Evolutionary conservation across 2,329 filamentous ascomycete genomes (phyloP).

Genomic region (Fusarium cicatricum): DNA sequence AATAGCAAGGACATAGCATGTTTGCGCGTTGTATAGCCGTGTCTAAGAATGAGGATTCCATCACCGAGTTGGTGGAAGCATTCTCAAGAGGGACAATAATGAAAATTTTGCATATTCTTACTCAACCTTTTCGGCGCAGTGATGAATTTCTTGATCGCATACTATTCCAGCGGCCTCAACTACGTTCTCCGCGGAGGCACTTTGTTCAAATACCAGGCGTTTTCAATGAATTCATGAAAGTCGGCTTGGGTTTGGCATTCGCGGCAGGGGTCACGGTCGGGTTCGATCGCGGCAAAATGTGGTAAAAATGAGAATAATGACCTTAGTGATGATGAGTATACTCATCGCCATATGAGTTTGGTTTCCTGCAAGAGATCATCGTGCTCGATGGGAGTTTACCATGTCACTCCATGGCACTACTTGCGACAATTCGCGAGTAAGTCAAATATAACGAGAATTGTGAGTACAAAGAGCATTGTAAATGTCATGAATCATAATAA

Average conservation of each 20-base stretch:
- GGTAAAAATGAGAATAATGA: no score
- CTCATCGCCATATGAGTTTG: no score
- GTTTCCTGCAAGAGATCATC: no score
- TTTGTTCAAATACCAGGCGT: slow-evolving; percentile 24
- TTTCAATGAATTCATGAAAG: slow-evolving; percentile 13
- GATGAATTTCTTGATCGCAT: slow-evolving; percentile 3
- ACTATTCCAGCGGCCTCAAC: slow-evolving; percentile 20
- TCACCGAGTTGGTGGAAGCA: slow-evolving; percentile 17
- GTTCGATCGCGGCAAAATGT: no score
- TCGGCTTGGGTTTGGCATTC: background rate
- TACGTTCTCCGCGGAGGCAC: slow-evolving; percentile 16
- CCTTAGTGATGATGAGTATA: no score
- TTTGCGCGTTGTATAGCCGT: slow-evolving; percentile 40
- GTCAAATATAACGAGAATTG: no score
- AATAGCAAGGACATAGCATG: slow-evolving; percentile 30
- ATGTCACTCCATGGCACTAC: no score
- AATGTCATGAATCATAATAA: background rate
- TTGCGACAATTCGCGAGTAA: no score
- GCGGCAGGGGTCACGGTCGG: no score
- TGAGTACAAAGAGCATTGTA: background rate
- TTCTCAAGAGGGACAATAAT: slow-evolving; percentile 15
- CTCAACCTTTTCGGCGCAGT: slow-evolving; percentile 7
- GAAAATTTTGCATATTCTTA: slow-evolving; percentile 23
- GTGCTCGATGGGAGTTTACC: no score
- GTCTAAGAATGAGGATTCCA: slow-evolving; percentile 15